phyloP scores from a whole-genome alignment of 2,329 filamentous ascomycete species.

The Botrytis tulipae region DNA sequence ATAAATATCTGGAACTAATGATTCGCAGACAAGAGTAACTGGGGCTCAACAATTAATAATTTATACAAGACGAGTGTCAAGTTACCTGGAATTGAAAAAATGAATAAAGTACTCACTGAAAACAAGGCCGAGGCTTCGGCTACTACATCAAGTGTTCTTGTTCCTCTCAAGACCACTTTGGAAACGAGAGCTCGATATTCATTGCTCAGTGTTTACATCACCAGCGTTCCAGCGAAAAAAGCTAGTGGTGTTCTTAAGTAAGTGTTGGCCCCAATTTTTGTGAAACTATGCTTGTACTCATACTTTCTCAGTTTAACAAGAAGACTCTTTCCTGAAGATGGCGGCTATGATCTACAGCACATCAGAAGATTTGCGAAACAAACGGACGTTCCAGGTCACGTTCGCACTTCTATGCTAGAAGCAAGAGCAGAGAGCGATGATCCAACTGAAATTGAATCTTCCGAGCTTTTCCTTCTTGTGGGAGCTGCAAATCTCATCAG shows the following conservation, averaged over 20 bases:
- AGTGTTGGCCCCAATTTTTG: conserved; percentile 38
- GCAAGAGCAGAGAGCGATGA: conserved; percentile 45
- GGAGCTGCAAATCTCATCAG: conserved; percentile 51
- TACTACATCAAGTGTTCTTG: conserved; percentile 39
- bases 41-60: not conserved
- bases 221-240: conserved; percentile 67
- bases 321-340: conserved; percentile 56
- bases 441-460: conserved; percentile 48
- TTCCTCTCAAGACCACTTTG: conserved; percentile 63
- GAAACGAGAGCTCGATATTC: conserved; percentile 60
- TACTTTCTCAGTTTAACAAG: conserved; percentile 50
- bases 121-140: not conserved
- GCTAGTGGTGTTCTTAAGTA: conserved; percentile 73
- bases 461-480: conserved; percentile 47
- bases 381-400: conserved; percentile 62
- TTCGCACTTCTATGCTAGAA: conserved; percentile 56
- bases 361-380: conserved; percentile 75
- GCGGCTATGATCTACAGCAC: conserved; percentile 65
- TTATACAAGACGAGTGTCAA: not conserved
- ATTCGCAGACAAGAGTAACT: not conserved
- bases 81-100: not conserved
- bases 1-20: not conserved
- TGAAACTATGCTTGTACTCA: conserved; percentile 36
- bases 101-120: not conserved
- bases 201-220: conserved; percentile 64